A percentile compares a stretch with the other conserved stretches of the same genome.
These are phyloP conservation scores for Diaporthe batatas DNA, from an alignment of 2,329 filamentous ascomycete genomes.

Conservation along the genomic window DNA sequence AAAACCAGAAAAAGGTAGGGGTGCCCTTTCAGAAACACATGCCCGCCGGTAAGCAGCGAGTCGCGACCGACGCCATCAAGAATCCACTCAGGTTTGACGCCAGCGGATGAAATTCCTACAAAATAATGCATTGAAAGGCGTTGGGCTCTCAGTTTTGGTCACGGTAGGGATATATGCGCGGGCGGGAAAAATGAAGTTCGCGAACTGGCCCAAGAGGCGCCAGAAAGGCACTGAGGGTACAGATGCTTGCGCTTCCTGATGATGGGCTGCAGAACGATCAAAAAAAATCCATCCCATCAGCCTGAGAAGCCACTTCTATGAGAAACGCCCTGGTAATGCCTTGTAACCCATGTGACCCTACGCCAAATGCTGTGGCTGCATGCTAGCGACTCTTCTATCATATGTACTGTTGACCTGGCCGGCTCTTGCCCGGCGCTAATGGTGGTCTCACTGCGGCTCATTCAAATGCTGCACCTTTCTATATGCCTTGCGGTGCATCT, in stretches of 20 bases:
- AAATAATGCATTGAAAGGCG: conserved; percentile 41
- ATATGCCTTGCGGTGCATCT: conserved; percentile 87
- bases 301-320: conserved; percentile 29
- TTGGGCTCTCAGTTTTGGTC: conserved; percentile 34
- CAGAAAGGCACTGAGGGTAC: conserved; percentile 11
- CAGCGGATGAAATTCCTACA: conserved; percentile 33
- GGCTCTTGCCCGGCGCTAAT: not conserved
- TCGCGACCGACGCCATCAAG: not conserved
- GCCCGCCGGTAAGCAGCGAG: not conserved
- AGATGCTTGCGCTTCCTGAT: conserved; percentile 4
- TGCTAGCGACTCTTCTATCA: conserved; percentile 23
- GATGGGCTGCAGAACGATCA: conserved; percentile 12
- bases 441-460: conserved; percentile 47
- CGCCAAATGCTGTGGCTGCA: conserved; percentile 22
- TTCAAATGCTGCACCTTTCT: conserved; percentile 64
- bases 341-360: conserved; percentile 16
- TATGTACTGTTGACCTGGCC: conserved; percentile 25
- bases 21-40: not conserved
- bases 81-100: not conserved
- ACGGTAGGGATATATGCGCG: conserved; percentile 26
- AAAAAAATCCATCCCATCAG: conserved; percentile 19
- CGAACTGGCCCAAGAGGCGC: conserved; percentile 7
- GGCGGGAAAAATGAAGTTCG: conserved; percentile 31
- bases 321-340: conserved; percentile 29
- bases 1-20: not conserved